These are phyloP conservation scores for Mallotus japonicus DNA, from an alignment of 441 rosid genomes.

Conservation along the genomic window DNA sequence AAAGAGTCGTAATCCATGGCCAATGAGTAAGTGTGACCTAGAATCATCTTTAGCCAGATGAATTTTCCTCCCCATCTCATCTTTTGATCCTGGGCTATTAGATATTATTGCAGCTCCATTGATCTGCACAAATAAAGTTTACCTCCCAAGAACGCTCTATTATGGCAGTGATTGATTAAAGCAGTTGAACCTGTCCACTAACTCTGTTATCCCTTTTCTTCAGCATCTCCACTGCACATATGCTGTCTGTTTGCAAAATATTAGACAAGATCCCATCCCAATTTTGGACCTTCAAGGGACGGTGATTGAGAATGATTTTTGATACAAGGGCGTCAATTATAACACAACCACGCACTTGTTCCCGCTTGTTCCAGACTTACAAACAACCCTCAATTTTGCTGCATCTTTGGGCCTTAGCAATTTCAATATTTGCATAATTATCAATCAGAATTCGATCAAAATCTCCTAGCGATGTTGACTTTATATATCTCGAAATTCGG, in stretches of 20 bases:
- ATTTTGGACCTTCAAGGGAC: no score
- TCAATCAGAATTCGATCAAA: slow-evolving; percentile 65
- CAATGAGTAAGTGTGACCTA: slow-evolving; percentile 49
- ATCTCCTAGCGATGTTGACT: slow-evolving; percentile 38
- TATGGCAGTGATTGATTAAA: no score
- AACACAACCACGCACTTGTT: no score
- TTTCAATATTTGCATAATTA: slow-evolving; percentile 49
- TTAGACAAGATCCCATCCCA: no score
- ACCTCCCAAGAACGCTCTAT: no score
- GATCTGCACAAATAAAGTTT: slow-evolving; percentile 39
- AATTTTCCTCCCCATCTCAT: slow-evolving; percentile 51
- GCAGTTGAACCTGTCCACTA: no score
- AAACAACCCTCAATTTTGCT: slow-evolving; percentile 40
- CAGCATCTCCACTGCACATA: no score
- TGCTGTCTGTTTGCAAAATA: no score
- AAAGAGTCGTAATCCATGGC: slow-evolving; percentile 62
- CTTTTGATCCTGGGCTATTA: slow-evolving; percentile 79
- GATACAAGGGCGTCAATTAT: no score
- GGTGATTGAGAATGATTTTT: no score
- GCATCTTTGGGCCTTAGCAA: slow-evolving; percentile 58
- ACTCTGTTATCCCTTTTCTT: no score
- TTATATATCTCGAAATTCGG: slow-evolving; percentile 12
- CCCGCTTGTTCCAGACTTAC: slow-evolving; percentile 11
- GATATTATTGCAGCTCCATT: slow-evolving; percentile 75
- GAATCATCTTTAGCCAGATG: slow-evolving; percentile 78